Base-by-base conservation (phyloP, 805 yeast genomes). In the Hanseniaspora lachancei region DNA sequence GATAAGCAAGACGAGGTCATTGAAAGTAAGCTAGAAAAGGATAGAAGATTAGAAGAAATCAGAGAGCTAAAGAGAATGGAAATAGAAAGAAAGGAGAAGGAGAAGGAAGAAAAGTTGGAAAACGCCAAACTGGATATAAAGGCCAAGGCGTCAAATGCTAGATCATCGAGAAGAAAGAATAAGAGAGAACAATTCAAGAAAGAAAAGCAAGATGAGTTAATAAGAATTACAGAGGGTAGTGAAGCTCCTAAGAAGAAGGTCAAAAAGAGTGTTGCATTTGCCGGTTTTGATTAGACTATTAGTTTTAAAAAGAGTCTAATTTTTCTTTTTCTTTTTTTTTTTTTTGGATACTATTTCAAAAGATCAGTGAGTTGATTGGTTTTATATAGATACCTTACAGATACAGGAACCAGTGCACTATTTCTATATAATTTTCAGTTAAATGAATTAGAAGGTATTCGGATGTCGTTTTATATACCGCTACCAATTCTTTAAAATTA, bases 1-100 rank as follows among this genome's bases (percentile, higher is more conserved):
- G 95, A 89, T 65, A 79, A 82, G 58, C 76, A 81, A 60, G 97
- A 91, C 59, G 76, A 78, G 44, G 77, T 80, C 9, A 82, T 84
- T 62, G 96, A 89, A 64, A 84, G 95, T 61, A 93, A 89, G 69
- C 73, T 93, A 57, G 98, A 91, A 66, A 87, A 86, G 65, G 82
- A 95, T 0, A 80, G 86, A 65, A 82, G 95, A 68, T 74, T 93
- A 49, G 97, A 91, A 68, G 95, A 86, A 62, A 79, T 91, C 58
- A 77, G 98, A 64, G 96, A 88, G 46, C 73, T 88, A 60, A 87
- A 85, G 72, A 80, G 87, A 64, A 76, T 82, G 69, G 97, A 93
- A 68, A 79, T 91, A 60, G 97, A 91, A 66, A 74, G 84, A 66
- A 84, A 83, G 65, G 96, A 91, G 62, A 77, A 77, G 54, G 80